A percentile compares a stretch with the other conserved stretches of the same genome.
These are phyloP conservation scores for Porphyrellus cyaneotinctus DNA, from an alignment of 768 basidiomycete genomes.

Conservation along the genomic window DNA sequence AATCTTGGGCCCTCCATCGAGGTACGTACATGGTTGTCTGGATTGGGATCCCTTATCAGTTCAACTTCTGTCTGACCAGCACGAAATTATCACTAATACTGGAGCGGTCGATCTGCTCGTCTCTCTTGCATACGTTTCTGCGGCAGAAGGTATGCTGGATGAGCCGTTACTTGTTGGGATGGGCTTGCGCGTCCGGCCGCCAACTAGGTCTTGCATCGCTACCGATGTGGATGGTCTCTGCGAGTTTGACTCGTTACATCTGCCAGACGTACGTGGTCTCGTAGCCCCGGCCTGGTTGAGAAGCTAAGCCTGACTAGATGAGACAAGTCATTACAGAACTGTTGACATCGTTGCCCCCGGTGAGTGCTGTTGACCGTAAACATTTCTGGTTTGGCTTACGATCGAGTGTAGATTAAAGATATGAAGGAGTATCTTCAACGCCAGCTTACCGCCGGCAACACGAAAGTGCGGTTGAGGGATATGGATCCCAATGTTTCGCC, in stretches of 20 bases:
- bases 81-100: conserved; percentile 65
- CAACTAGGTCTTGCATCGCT: not conserved
- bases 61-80: conserved; percentile 35
- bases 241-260: conserved; percentile 49
- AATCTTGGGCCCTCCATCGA: conserved; percentile 67
- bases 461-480: conserved; percentile 52
- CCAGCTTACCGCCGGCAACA: conserved; percentile 47
- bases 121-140: conserved; percentile 56
- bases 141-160: conserved; percentile 48
- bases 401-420: conserved; percentile 40
- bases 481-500: conserved; percentile 45
- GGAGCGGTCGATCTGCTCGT: conserved; percentile 65
- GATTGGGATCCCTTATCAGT: not conserved
- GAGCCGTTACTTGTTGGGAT: conserved; percentile 60
- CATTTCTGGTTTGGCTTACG: not conserved
- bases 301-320: conserved; percentile 23
- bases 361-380: conserved; percentile 23
- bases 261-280: conserved; percentile 34
- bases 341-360: conserved; percentile 47
- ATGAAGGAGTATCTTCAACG: conserved; percentile 57
- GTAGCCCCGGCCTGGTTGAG: conserved; percentile 22
- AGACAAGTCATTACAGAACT: conserved; percentile 40
- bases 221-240: conserved; percentile 36
- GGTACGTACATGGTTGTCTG: conserved; percentile 32
- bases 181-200: conserved; percentile 48